phyloP scores from a whole-genome alignment of 169 alveolate genomes.

The Plasmodium coatneyi region DNA sequence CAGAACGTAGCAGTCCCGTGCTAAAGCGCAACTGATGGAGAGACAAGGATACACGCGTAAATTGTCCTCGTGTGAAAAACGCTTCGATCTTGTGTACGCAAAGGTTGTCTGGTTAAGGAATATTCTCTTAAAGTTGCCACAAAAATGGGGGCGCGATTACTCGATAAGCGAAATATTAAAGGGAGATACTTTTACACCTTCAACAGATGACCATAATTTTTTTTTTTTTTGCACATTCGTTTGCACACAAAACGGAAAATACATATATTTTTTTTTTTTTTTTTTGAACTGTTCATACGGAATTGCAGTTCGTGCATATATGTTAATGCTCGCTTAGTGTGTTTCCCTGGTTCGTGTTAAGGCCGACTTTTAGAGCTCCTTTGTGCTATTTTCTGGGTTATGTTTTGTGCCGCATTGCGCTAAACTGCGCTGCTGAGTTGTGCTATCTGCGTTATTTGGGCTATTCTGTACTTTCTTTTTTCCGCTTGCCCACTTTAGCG shows the following conservation, averaged over 20 bases:
- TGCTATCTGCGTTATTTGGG: neutral
- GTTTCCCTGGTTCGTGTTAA: neutral
- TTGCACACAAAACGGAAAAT: constrained; percentile 2
- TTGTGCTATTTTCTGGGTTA: neutral
- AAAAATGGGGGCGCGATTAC: neutral
- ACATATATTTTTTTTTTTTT: constrained; percentile 7
- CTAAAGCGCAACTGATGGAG: neutral
- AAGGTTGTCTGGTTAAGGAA: neutral
- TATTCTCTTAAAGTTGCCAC: neutral
- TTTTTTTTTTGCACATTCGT: neutral
- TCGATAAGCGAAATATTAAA: neutral
- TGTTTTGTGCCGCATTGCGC: neutral
- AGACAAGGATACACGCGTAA: neutral
- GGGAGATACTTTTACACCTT: neutral
- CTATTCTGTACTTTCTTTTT: neutral
- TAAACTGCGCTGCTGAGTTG: neutral
- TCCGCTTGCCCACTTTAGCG: neutral
- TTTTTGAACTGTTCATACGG: constrained; percentile 23
- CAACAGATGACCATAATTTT: neutral
- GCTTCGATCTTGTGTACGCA: neutral
- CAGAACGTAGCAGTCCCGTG: neutral
- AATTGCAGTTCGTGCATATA: neutral
- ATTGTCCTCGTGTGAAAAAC: neutral
- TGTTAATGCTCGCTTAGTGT: neutral
- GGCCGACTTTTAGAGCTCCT: neutral